phyloP scores from a whole-genome alignment of 2,329 filamentous ascomycete genomes.

The Pseudogymnoascus sp. region DNA sequence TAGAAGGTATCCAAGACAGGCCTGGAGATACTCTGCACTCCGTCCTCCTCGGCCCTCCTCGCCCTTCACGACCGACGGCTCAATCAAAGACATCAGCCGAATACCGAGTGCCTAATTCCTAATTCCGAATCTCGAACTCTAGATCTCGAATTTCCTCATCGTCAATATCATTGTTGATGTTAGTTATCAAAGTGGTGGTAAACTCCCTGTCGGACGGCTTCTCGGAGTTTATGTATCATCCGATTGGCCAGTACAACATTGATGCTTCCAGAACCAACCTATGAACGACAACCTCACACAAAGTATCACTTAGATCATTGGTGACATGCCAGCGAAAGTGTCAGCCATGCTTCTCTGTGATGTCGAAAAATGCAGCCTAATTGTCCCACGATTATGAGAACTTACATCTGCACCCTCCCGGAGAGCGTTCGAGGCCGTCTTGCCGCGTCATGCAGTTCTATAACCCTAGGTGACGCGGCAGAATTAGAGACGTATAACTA shows the following conservation, averaged over 20 bases:
- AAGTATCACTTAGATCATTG: not conserved
- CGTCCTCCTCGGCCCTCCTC: not conserved
- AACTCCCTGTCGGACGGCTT: not conserved
- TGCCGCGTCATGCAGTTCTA: not conserved
- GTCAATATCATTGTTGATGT: not conserved
- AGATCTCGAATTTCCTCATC: not conserved
- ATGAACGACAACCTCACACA: not conserved
- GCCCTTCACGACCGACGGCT: not conserved
- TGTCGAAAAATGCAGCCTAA: not conserved
- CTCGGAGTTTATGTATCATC: not conserved
- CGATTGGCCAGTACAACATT: conserved; percentile 4
- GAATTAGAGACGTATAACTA: not conserved
- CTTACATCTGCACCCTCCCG: not conserved
- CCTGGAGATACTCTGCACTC: not conserved
- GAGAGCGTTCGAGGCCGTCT: not conserved
- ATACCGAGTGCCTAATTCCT: not conserved
- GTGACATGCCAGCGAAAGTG: not conserved
- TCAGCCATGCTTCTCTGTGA: not conserved
- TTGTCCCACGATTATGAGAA: not conserved
- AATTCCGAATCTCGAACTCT: not conserved
- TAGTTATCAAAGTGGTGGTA: not conserved
- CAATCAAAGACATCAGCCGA: not conserved
- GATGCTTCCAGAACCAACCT: not conserved
- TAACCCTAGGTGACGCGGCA: not conserved
- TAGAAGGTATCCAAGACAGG: not conserved